Base-by-base conservation (phyloP, 176 grass and related monocot species). In the Metroxylon sagu region DNA sequence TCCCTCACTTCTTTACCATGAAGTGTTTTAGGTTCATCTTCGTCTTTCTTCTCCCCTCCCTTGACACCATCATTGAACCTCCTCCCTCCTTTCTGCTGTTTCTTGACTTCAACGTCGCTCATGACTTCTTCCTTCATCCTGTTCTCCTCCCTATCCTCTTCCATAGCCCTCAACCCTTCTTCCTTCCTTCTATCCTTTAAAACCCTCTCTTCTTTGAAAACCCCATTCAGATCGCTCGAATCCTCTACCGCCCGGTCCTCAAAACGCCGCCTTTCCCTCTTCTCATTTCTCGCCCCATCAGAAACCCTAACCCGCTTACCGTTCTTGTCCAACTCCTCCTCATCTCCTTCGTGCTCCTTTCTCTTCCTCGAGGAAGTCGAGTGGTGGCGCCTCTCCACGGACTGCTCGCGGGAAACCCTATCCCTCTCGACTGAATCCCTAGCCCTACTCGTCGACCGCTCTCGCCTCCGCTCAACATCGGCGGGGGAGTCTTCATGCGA, bases 401-500 rank as follows among this genome's bases (percentile, higher is more conserved):
- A n/a, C 14, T 84, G 80, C 77, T 89, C 80, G 65, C 7, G 35
- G 8, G 35, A 43, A 43, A 43, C 35, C 35, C 35, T 43, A 16
- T 53, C 55, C 3, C 50, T 64, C 6, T 97, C 93, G 6, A 60
- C 78, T 0, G 84, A 88, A 64, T 83, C 64, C 82, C 67, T 86
- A 0, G 64, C 18, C 64, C 82, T 67, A 56, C 84, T 90, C 18
- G 70, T 26, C 12, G 59, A 73, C 5, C 68, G 71, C 17, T 85
- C 75, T 7, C 35, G 35, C 8, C 35, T 43, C 35, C 35, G 8
- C 35, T 43, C 35, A 43, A 14, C 1, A 43, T 43, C 35, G 8
- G 35, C 35, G 1, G 10, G 35, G 35, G 35, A 43, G 35, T 43
- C 35, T 43, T 43, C 35, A 43, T 10, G 35, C 0, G 8, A 12